A percentile compares a stretch with the other conserved stretches of the same genome.
Evolutionary conservation across 2,329 filamentous ascomycete genomes (phyloP).

Genomic region (Pseudogymnoascus sp.): DNA sequence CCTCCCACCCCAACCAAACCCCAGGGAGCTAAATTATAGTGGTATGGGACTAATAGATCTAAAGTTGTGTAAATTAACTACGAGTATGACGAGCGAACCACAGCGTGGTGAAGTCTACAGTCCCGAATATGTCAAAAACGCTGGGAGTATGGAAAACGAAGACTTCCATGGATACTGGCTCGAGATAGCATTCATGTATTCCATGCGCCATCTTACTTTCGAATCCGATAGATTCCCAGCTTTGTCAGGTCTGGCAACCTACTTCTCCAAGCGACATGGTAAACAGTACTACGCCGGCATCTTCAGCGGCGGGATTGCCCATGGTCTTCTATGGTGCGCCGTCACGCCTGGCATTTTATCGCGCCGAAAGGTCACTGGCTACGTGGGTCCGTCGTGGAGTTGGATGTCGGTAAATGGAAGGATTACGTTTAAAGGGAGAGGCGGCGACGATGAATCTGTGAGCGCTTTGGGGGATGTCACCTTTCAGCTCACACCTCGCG

Average conservation of each 20-base stretch:
- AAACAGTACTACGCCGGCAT: background rate
- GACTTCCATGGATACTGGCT: conserved; percentile 7
- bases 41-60: background rate
- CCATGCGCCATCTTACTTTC: conserved; percentile 5
- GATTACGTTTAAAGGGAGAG: conserved; percentile 3
- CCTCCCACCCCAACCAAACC: background rate
- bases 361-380: background rate
- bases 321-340: background rate
- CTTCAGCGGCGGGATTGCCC: background rate
- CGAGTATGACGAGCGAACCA: background rate
- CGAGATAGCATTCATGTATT: conserved; percentile 10
- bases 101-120: background rate
- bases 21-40: background rate
- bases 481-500: conserved; percentile 8
- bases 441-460: background rate
- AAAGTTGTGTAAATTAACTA: background rate
- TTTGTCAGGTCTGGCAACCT: conserved; percentile 7
- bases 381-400: conserved; percentile 11
- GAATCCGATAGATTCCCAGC: background rate
- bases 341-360: background rate
- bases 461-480: conserved; percentile 8
- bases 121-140: background rate
- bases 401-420: conserved; percentile 10
- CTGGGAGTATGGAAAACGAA: background rate
- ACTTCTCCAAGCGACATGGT: background rate